A percentile compares a stretch with the other conserved stretches of the same genome.
Evolutionary conservation across 306 rosid genomes (phyloP).

Genomic region (Trifolium pratense): DNA sequence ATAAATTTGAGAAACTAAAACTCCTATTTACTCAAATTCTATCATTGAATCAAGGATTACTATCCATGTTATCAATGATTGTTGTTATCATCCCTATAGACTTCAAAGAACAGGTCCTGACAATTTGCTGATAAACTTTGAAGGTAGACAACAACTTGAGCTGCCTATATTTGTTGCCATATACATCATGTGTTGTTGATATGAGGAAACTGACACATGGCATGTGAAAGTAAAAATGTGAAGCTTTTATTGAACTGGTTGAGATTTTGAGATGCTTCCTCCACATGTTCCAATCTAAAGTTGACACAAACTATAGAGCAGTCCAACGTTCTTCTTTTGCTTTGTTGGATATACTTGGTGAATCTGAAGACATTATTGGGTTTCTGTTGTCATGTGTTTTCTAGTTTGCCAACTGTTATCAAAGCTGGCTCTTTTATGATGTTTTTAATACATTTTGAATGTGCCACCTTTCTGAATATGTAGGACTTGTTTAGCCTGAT

Average conservation of each 20-base stretch:
- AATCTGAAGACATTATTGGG: slow-evolving; percentile 9
- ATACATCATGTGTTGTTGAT: background rate
- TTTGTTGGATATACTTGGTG: background rate
- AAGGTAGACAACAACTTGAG: slow-evolving; percentile 28
- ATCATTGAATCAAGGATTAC: slow-evolving; percentile 9
- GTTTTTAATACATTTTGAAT: background rate
- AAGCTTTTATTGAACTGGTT: background rate
- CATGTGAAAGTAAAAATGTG: slow-evolving; percentile 11
- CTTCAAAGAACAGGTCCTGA: slow-evolving; percentile 11
- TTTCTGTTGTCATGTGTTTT: background rate
- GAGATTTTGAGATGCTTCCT: background rate
- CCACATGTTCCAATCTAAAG: slow-evolving; percentile 17
- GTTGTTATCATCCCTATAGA: background rate
- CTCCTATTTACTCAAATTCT: background rate
- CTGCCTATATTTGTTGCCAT: slow-evolving; percentile 21
- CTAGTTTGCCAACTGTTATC: slow-evolving; percentile 1
- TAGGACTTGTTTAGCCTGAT: slow-evolving; percentile 13
- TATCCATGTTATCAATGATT: background rate
- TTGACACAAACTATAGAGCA: slow-evolving; percentile 1
- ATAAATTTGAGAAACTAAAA: no score
- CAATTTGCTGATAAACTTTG: slow-evolving; percentile 26
- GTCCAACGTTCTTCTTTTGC: background rate
- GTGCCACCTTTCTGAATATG: background rate
- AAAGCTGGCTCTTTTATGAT: background rate
- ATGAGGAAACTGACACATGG: slow-evolving; percentile 26